Conservation (phyloP, 106 monocot genomes). For the Cymbidium sinense region DNA sequence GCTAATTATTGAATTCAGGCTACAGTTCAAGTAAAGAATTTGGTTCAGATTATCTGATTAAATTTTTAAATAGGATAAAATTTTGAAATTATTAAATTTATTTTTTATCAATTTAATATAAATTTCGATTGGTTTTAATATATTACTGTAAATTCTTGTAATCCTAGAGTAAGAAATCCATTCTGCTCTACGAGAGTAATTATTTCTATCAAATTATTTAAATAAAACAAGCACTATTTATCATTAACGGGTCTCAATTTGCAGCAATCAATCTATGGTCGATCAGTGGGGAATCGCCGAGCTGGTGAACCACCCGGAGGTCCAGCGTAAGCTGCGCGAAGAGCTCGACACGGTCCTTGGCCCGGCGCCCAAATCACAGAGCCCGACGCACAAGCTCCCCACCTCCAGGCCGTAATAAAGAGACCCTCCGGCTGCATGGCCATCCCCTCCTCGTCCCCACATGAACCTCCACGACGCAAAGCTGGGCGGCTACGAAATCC, state of each 20-base stretch:
- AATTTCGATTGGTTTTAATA: no score
- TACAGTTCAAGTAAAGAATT: no score
- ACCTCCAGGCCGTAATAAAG: constrained; percentile 61
- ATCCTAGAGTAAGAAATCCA: no score
- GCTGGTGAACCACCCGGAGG: constrained; percentile 57
- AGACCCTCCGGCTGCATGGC: constrained; percentile 75
- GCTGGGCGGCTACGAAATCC: constrained; percentile 67
- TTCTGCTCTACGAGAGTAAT: neutral
- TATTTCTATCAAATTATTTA: neutral
- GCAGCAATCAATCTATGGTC: constrained; percentile 60
- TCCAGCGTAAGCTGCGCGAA: constrained; percentile 37
- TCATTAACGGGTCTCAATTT: neutral
- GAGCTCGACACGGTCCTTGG: constrained; percentile 61
- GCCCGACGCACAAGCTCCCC: constrained; percentile 46
- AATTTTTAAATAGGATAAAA: no score
- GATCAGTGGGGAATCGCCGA: constrained; percentile 63
- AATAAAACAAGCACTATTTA: neutral
- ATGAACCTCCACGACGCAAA: constrained; percentile 64
- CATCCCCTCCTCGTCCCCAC: constrained; percentile 80
- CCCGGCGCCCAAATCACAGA: constrained; percentile 46
- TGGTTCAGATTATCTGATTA: no score
- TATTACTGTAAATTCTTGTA: neutral
- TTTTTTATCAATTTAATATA: neutral
- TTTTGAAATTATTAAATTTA: no score
- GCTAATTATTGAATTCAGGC: no score